A percentile compares a stretch with the other conserved stretches of the same genome.
Conservation (phyloP, 2,329 filamentous ascomycete genomes). For the Dothiorella sarmentorum region DNA sequence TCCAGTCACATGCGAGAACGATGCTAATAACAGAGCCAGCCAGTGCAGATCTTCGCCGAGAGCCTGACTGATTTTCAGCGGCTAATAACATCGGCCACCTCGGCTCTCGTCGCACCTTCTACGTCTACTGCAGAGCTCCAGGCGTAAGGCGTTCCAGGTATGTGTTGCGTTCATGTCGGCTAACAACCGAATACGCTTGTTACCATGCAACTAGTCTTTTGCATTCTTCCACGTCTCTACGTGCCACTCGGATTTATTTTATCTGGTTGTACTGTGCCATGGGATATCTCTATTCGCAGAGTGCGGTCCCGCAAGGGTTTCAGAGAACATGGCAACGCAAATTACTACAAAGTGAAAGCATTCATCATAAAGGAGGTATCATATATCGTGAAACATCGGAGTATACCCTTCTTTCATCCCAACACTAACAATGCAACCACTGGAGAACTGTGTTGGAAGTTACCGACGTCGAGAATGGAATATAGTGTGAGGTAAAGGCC, state of each 20-base stretch:
- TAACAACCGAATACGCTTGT: not conserved
- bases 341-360: not conserved
- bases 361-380: too few relatives aligned
- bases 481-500: too few relatives aligned
- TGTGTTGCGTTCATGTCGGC: not conserved
- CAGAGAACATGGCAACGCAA: not conserved
- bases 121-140: not conserved
- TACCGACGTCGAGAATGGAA: too few relatives aligned
- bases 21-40: constrained; percentile 3
- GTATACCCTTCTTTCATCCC: too few relatives aligned
- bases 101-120: not conserved
- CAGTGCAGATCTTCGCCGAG: constrained; percentile 8
- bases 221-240: not conserved
- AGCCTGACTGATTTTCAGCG: not conserved
- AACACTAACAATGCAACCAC: too few relatives aligned
- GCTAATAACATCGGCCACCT: not conserved
- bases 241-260: not conserved
- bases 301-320: not conserved
- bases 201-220: not conserved
- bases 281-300: not conserved
- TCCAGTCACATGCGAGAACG: not conserved
- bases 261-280: not conserved
- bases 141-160: constrained; percentile 1
- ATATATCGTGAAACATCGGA: too few relatives aligned
- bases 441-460: too few relatives aligned